Evolutionary conservation across 345 rosid species (phyloP).

Genomic region (Erysimum cheiranthoides): DNA sequence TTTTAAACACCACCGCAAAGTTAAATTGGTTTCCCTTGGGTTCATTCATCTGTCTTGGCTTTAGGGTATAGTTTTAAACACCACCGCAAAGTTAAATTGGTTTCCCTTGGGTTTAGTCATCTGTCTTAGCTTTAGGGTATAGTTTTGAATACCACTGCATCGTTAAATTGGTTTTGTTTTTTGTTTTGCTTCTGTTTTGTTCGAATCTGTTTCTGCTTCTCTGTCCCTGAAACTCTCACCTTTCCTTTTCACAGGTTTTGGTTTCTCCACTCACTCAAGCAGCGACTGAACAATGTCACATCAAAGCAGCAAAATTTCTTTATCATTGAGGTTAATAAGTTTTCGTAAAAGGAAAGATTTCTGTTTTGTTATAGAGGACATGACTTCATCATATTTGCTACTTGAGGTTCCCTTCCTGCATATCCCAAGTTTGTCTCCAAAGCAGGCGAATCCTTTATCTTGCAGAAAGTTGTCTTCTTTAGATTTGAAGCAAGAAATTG

Average conservation of each 20-base stretch:
- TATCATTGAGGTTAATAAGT: neutral
- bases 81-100: no score
- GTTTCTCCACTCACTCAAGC: slow-evolving; percentile 22
- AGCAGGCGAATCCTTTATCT: slow-evolving; percentile 42
- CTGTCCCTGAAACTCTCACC: neutral
- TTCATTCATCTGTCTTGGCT: no score
- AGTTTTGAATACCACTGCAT: no score
- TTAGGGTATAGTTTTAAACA: no score
- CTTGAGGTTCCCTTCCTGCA: slow-evolving; percentile 46
- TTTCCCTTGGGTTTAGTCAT: no score
- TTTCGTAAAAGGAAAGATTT: slow-evolving; percentile 4
- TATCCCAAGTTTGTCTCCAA: no score
- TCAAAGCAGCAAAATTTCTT: slow-evolving; percentile 1
- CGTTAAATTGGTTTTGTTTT: no score
- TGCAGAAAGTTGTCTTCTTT: slow-evolving; percentile 29
- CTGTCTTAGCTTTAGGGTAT: no score
- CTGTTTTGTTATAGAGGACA: slow-evolving; percentile 33
- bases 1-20: no score
- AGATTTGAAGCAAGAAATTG: slow-evolving; percentile 42
- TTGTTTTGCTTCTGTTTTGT: neutral
- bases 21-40: no score
- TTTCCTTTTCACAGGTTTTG: slow-evolving; percentile 28
- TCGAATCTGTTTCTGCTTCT: neutral
- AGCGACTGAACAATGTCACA: neutral
- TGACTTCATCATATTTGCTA: slow-evolving; percentile 54